Percentiles rank a stretch among this genome's conserved stretches.
These are phyloP conservation scores for Syncephalastrum monosporum DNA, from an alignment of 371 early-diverging fungal species.

Conservation along the genomic window DNA sequence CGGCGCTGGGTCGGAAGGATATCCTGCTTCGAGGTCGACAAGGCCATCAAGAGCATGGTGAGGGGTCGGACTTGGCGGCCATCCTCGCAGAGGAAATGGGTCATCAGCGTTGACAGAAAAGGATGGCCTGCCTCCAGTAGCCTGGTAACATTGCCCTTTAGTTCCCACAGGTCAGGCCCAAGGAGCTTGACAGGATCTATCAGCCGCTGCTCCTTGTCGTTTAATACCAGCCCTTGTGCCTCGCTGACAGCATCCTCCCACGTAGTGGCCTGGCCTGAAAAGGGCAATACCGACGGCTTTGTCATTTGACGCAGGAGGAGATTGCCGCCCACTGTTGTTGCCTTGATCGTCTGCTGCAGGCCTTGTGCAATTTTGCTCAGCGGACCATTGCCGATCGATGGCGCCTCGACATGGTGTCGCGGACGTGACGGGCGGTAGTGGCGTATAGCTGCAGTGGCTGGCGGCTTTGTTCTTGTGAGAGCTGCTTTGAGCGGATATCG, in stretches of 20 bases:
- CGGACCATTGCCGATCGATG: too few species aligned
- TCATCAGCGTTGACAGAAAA: conserved; percentile 79
- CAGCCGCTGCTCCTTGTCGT: conserved; percentile 24
- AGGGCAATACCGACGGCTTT: conserved; percentile 25
- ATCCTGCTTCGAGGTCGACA: conserved; percentile 67
- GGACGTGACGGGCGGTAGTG: too few species aligned
- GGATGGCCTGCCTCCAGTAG: conserved; percentile 85
- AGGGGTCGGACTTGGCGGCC: conserved; percentile 94
- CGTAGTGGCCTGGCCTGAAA: conserved; percentile 39
- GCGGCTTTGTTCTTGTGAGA: too few species aligned
- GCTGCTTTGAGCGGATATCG: too few species aligned
- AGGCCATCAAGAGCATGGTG: conserved; percentile 84
- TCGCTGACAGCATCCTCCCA: conserved; percentile 57
- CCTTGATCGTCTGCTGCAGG: too few species aligned
- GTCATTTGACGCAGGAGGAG: conserved; percentile 14
- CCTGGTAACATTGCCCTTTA: conserved; percentile 81
- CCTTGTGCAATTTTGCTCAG: too few species aligned
- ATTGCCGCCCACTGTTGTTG: neutral
- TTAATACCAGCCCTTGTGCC: conserved; percentile 45
- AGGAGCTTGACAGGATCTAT: conserved; percentile 64
- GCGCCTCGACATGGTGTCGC: too few species aligned
- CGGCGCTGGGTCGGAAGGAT: conserved; percentile 87
- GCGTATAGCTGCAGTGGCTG: too few species aligned
- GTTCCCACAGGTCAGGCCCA: conserved; percentile 74
- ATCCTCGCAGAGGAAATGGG: conserved; percentile 84